phyloP scores from a whole-genome alignment of 1,139 yeast species.

The Suhomyces guaymorum region DNA sequence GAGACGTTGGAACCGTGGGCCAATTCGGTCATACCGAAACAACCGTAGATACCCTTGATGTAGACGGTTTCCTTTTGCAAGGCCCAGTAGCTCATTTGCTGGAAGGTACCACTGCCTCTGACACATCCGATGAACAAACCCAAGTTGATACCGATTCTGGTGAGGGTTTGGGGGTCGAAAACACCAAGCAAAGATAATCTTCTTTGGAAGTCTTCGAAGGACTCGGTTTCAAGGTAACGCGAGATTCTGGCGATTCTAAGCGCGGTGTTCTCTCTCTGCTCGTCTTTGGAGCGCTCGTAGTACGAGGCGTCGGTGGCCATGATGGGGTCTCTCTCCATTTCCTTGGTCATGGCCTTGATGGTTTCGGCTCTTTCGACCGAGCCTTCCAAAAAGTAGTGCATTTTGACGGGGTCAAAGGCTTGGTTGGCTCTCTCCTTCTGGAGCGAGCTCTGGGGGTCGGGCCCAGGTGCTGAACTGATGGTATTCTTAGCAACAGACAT shows the following conservation, averaged over 20 bases:
- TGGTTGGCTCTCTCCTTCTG: constrained; percentile 35
- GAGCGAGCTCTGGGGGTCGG: constrained; percentile 38
- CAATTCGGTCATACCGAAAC: constrained; percentile 53
- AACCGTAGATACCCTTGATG: constrained; percentile 44
- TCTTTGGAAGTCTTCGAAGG: constrained; percentile 38
- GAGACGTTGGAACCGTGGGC: constrained; percentile 52
- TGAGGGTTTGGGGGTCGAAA: constrained; percentile 32
- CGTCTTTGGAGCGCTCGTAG: constrained; percentile 40
- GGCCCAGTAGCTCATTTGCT: constrained; percentile 45
- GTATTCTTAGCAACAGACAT: constrained; percentile 18
- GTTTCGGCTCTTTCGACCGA: constrained; percentile 32
- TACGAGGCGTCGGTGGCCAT: constrained; percentile 34
- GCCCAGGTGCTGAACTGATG: constrained; percentile 25
- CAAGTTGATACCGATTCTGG: constrained; percentile 33
- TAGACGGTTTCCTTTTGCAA: constrained; percentile 37
- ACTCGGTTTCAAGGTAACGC: constrained; percentile 40
- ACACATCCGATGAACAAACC: constrained; percentile 34
- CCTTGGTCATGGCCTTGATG: constrained; percentile 31
- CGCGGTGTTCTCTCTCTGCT: constrained; percentile 41
- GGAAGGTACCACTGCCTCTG: constrained; percentile 34
- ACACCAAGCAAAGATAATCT: constrained; percentile 35
- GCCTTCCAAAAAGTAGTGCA: constrained; percentile 48
- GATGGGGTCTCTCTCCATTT: constrained; percentile 48
- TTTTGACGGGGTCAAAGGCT: constrained; percentile 32
- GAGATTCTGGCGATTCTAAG: constrained; percentile 39